A percentile compares a stretch with the other conserved stretches of the same genome.
phyloP scores from a whole-genome alignment of 306 rosid genomes.

The Cyclanthera cordifolia region DNA sequence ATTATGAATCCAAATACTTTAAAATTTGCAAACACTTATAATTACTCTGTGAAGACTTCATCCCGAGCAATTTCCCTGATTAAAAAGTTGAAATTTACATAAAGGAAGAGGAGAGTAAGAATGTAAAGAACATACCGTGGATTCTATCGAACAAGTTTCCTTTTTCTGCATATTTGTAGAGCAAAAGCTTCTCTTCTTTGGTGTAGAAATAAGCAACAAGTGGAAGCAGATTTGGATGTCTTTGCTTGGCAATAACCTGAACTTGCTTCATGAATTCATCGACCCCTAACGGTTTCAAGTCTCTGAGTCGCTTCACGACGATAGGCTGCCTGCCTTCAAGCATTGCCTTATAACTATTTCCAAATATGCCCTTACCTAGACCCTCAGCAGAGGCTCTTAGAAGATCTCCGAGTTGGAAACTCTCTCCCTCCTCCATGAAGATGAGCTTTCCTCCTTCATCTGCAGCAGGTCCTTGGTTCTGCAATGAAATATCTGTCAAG shows the following conservation, averaged over 20 bases:
- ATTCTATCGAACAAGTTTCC: conserved; percentile 56
- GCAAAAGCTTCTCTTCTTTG: conserved; percentile 55
- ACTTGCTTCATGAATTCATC: conserved; percentile 42
- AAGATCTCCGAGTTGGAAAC: conserved; percentile 52
- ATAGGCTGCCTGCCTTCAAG: conserved; percentile 31
- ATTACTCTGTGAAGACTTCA: no score
- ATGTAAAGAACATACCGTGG: conserved; percentile 36
- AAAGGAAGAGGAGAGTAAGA: background rate
- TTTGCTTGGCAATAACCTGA: conserved; percentile 32
- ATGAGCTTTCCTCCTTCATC: conserved; percentile 46
- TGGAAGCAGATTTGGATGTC: conserved; percentile 51
- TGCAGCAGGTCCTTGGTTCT: background rate
- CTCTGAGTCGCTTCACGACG: conserved; percentile 67
- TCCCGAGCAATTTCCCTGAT: no score
- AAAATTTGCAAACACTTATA: no score
- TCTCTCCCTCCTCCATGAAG: conserved; percentile 27
- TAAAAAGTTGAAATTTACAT: background rate
- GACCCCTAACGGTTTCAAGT: conserved; percentile 44
- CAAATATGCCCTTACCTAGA: conserved; percentile 58
- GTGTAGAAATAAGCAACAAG: conserved; percentile 51
- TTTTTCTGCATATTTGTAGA: conserved; percentile 37
- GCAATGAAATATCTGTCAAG: conserved; percentile 2
- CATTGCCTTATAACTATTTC: conserved; percentile 66
- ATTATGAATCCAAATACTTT: no score
- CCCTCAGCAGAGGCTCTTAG: conserved; percentile 74